Evolutionary conservation across 768 basidiomycete species (phyloP).

Genomic region (Leccinum olivaceopallidum): DNA sequence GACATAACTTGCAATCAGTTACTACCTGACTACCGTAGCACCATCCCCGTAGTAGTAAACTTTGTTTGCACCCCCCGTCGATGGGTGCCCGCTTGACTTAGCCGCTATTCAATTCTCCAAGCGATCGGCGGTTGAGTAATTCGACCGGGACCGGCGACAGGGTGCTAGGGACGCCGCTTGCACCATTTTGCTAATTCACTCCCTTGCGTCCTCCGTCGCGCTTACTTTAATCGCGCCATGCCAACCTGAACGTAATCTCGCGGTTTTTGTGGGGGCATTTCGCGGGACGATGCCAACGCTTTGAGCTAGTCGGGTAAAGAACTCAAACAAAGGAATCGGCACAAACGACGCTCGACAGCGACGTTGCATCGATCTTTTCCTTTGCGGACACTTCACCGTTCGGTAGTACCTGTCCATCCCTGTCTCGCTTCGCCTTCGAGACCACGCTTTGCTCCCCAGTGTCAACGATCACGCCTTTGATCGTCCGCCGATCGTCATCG

Average conservation of each 20-base stretch:
- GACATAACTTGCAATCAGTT: not conserved
- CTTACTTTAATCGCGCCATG: conserved; percentile 7
- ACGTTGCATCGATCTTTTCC: conserved; percentile 25
- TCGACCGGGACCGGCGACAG: conserved; percentile 16
- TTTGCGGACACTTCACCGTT: conserved; percentile 13
- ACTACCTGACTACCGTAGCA: not conserved
- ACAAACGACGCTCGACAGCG: conserved; percentile 17
- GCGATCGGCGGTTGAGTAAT: conserved; percentile 10
- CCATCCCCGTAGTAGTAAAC: not conserved
- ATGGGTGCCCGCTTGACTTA: not conserved
- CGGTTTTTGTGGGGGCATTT: conserved; percentile 9
- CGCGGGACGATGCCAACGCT: not conserved
- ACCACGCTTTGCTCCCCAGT: conserved; percentile 13
- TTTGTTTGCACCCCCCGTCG: not conserved
- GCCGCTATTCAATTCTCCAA: not conserved
- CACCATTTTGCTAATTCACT: conserved; percentile 18
- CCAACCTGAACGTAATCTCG: conserved; percentile 14
- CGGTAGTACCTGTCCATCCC: conserved; percentile 8
- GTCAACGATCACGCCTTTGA: conserved; percentile 31
- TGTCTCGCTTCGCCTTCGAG: conserved; percentile 14
- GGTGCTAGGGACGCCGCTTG: conserved; percentile 10
- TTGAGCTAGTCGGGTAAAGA: conserved; percentile 1
- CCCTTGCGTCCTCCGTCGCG: conserved; percentile 21
- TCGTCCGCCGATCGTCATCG: conserved; percentile 46
- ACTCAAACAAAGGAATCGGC: conserved; percentile 24